Evolutionary conservation across 2,329 filamentous ascomycete species (phyloP).

Genomic region (Neospermospora avenae): DNA sequence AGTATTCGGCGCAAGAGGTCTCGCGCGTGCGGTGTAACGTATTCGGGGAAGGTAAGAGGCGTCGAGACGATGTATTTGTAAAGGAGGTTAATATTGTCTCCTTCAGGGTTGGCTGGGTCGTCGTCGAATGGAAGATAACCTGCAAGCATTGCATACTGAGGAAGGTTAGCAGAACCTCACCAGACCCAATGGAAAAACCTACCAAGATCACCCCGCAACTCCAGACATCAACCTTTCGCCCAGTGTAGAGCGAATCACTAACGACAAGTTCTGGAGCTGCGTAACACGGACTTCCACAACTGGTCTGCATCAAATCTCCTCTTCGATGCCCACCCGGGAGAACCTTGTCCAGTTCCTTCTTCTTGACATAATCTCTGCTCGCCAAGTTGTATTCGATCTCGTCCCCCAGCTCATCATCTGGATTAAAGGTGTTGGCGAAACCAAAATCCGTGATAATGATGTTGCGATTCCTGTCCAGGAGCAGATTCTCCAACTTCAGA

Average conservation of each 20-base stretch:
- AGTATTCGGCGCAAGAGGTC: conserved; percentile 90
- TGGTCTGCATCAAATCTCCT: conserved; percentile 98
- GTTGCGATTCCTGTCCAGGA: conserved; percentile 94
- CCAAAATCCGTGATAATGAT: conserved; percentile 99
- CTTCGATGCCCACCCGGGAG: conserved; percentile 73
- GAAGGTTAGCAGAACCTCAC: conserved; percentile 21
- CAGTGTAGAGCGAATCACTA: conserved; percentile 95
- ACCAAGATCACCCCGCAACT: conserved; percentile 98
- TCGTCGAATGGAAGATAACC: conserved; percentile 98
- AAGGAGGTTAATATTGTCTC: conserved; percentile 96
- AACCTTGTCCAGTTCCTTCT: conserved; percentile 77
- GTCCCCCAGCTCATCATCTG: conserved; percentile 80
- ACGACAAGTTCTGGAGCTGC: conserved; percentile 96
- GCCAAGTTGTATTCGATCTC: conserved; percentile 85
- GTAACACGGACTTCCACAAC: conserved; percentile 96
- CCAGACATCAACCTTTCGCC: conserved; percentile 98
- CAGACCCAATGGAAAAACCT: conserved; percentile 40
- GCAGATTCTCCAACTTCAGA: conserved; percentile 90
- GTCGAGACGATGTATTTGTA: conserved; percentile 99
- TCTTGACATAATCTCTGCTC: conserved; percentile 85
- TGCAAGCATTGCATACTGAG: conserved; percentile 96
- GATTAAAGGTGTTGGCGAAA: conserved; percentile 96
- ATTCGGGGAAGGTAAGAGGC: conserved; percentile 95
- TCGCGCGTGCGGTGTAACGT: conserved; percentile 93
- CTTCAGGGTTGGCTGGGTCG: conserved; percentile 95